Evolutionary conservation across 2,329 filamentous ascomycete genomes (phyloP), one percentile per base, ranked within the genome.

Genomic region (Aspergillus sp.): DNA sequence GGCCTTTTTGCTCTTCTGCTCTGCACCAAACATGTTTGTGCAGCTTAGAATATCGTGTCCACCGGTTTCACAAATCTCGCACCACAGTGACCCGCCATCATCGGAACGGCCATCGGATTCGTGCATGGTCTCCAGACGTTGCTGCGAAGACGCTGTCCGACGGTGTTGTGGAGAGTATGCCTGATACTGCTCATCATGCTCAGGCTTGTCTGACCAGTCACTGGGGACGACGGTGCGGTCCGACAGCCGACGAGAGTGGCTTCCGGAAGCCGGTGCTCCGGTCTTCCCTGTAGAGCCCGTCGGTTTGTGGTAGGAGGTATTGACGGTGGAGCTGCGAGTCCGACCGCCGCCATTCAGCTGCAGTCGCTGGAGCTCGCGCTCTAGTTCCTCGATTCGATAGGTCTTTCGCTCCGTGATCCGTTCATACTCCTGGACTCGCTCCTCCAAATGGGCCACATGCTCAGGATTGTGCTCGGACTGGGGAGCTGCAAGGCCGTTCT

Each of bases 31-130:
- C 86, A 96, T 94, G 71, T 91, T 93, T 49, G 89, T 91, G 79
- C 93, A 97, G 19, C 89, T 95, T 52, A 97, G 78, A 55, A 97
- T 96, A 64, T 97, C 93, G 67, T 97, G 93, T 14, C 93, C 92
- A 44, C 84, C 82, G 31, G 89, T 89, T 76, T 97, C 92, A 75
- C 93, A 97, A 57, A 97, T 94, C 74, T 97, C 94, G 73, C 93
- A 97, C 88, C 89, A 96, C 57, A 92, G 81, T 14, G 81, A 83
- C 68, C 85, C 88, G 63, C 81, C 86, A 67, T 91, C 89, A 36
- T 88, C 89, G 19, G 88, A 89, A 70, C 87, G 67, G 29, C 63
- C 64, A 46, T 75, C 73, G 3, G 69, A 68, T 59, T 73, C 75
- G 36, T 67, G 74, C 71, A 71, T 75, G 20, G 65, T 67, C 57